phyloP scores from a whole-genome alignment of 2,329 filamentous ascomycete genomes.

The Talaromyces verruculosus region DNA sequence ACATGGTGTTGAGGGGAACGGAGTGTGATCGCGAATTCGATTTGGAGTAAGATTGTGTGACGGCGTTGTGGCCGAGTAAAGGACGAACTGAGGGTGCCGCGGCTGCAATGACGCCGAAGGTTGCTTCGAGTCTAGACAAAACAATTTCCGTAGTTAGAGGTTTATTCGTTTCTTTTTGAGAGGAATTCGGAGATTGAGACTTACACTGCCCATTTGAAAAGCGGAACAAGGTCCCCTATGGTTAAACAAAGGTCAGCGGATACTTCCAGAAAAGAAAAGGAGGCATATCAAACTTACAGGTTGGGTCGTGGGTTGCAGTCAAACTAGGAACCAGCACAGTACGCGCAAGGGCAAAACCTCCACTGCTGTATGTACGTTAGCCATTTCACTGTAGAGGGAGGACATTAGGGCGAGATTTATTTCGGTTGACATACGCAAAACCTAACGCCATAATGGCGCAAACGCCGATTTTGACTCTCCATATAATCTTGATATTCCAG shows the following conservation, averaged over 20 bases:
- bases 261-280: not conserved
- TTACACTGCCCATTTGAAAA: conserved; percentile 19
- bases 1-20: conserved; percentile 15
- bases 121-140: conserved; percentile 14
- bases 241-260: not conserved
- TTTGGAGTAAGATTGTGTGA: conserved; percentile 11
- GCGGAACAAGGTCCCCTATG: conserved; percentile 12
- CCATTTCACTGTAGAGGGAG: not conserved
- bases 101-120: conserved; percentile 12
- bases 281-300: conserved; percentile 1
- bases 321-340: conserved; percentile 17
- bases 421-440: conserved; percentile 14
- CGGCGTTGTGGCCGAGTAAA: conserved; percentile 14
- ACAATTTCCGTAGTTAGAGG: not conserved
- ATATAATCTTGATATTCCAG: conserved; percentile 19
- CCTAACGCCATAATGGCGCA: conserved; percentile 20
- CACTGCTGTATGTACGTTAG: conserved; percentile 10
- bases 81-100: conserved; percentile 8
- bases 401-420: not conserved
- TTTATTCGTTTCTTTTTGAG: not conserved
- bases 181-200: not conserved
- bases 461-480: conserved; percentile 15
- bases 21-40: conserved; percentile 13
- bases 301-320: conserved; percentile 14
- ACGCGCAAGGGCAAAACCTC: conserved; percentile 17